These are phyloP conservation scores for Kalmanozyma brasiliensis DNA, from an alignment of 1,284 basidiomycete genomes.

Conservation along the genomic window DNA sequence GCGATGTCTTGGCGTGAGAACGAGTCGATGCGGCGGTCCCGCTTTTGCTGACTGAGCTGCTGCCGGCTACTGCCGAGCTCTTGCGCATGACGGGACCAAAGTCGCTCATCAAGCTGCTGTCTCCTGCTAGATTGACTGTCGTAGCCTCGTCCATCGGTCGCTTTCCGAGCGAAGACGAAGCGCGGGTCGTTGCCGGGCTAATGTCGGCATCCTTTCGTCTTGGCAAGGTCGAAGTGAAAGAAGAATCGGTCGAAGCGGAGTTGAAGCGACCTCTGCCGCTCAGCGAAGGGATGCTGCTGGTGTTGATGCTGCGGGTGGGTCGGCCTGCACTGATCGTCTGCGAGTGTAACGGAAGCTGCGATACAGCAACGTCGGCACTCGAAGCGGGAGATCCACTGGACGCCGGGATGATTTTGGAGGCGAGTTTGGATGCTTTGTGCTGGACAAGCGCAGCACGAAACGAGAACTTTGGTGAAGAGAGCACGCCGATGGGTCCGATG, in stretches of 20 bases:
- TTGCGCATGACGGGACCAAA: slow-evolving; percentile 25
- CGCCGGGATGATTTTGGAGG: slow-evolving; percentile 1
- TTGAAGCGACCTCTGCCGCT: slow-evolving; percentile 14
- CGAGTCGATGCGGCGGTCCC: background rate
- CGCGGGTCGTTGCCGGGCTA: slow-evolving; percentile 13
- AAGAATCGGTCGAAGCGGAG: slow-evolving; percentile 15
- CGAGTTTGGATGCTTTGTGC: slow-evolving; percentile 26
- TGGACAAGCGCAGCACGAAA: slow-evolving; percentile 34
- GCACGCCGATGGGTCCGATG: slow-evolving; percentile 7
- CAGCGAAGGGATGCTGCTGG: slow-evolving; percentile 34
- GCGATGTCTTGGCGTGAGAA: slow-evolving; percentile 6
- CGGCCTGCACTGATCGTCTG: slow-evolving; percentile 8
- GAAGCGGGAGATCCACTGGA: too few relatives aligned
- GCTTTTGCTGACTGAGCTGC: background rate
- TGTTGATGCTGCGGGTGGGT: slow-evolving; percentile 7
- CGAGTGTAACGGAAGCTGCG: background rate
- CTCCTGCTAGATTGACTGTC: background rate
- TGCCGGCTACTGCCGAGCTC: background rate
- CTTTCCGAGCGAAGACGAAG: slow-evolving; percentile 34
- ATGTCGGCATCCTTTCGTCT: slow-evolving; percentile 1
- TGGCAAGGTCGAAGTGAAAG: slow-evolving; percentile 9
- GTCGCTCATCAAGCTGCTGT: slow-evolving; percentile 24
- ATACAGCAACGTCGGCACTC: background rate
- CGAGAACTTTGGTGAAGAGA: slow-evolving; percentile 42
- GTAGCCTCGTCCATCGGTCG: slow-evolving; percentile 10